Conservation (phyloP, 192 early-diverging fungal genomes). For the Rhizoclosmatium sp. region DNA sequence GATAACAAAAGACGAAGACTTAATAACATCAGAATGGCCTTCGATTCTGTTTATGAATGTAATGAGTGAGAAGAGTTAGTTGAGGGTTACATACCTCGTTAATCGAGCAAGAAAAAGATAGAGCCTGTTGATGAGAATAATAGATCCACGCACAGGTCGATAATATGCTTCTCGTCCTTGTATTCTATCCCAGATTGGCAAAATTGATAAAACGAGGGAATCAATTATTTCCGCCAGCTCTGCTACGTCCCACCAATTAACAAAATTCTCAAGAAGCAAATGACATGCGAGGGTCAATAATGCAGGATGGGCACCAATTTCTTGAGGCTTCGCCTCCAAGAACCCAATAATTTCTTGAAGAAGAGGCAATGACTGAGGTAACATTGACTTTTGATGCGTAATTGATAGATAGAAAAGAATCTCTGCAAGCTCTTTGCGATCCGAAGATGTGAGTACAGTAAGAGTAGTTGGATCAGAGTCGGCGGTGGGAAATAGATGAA, state of each 20-base stretch:
- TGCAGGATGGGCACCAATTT: conserved; percentile 19
- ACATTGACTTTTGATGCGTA: background rate
- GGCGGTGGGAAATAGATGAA: background rate
- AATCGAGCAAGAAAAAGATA: background rate
- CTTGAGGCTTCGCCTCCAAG: background rate
- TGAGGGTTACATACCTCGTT: background rate
- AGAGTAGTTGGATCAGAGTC: background rate
- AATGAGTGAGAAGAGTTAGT: too few species aligned
- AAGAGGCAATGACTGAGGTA: background rate
- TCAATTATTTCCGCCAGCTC: background rate
- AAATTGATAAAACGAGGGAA: background rate
- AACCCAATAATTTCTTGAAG: background rate
- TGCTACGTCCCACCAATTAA: background rate
- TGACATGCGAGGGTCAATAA: conserved; percentile 6
- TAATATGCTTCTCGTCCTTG: conserved; percentile 19
- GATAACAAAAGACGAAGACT: background rate
- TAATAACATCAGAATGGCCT: too few species aligned
- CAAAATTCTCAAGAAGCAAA: conserved; percentile 11
- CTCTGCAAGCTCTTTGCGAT: conserved; percentile 5
- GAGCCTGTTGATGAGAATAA: conserved; percentile 5
- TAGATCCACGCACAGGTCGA: conserved; percentile 8
- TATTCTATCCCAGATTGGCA: conserved; percentile 8
- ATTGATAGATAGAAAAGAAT: conserved; percentile 23
- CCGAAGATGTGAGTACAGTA: background rate
- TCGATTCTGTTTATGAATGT: too few species aligned